Conservation (phyloP, 768 basidiomycete species). For the Astraeus odoratus region DNA sequence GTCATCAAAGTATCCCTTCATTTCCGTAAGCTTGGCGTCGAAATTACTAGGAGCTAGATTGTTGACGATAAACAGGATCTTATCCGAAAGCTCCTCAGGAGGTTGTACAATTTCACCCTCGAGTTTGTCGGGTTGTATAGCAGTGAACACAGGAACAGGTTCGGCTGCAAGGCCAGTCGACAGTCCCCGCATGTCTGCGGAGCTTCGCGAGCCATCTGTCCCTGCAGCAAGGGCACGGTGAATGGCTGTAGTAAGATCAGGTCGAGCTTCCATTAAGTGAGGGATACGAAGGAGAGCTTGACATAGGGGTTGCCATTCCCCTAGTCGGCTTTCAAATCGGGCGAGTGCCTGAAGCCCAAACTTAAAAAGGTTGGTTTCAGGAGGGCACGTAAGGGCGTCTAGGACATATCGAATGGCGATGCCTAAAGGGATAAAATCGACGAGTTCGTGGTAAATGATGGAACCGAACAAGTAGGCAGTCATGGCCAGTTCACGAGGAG, state of each 20-base stretch:
- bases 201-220: conserved; percentile 34
- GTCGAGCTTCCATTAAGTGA: conserved; percentile 77
- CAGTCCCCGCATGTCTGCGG: conserved; percentile 35
- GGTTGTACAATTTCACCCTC: conserved; percentile 62
- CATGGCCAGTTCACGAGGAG: conserved; percentile 88
- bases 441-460: conserved; percentile 86
- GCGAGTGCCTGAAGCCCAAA: conserved; percentile 90
- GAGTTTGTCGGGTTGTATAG: conserved; percentile 67
- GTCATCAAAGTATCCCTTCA: conserved; percentile 79
- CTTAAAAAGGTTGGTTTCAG: conserved; percentile 89
- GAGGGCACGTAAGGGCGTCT: conserved; percentile 85
- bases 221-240: conserved; percentile 59
- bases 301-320: conserved; percentile 91
- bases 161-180: conserved; percentile 34
- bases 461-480: conserved; percentile 96
- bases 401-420: conserved; percentile 96
- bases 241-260: conserved; percentile 68
- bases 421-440: conserved; percentile 90
- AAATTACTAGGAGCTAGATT: conserved; percentile 95
- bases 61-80: conserved; percentile 96
- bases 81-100: conserved; percentile 84
- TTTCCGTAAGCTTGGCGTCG: conserved; percentile 78
- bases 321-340: conserved; percentile 78
- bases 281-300: conserved; percentile 83
- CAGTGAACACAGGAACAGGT: conserved; percentile 55